Evolutionary conservation across 176 grass and related monocot genomes (phyloP), one percentile per base, ranked within the genome.

Genomic region (Avena eriantha): DNA sequence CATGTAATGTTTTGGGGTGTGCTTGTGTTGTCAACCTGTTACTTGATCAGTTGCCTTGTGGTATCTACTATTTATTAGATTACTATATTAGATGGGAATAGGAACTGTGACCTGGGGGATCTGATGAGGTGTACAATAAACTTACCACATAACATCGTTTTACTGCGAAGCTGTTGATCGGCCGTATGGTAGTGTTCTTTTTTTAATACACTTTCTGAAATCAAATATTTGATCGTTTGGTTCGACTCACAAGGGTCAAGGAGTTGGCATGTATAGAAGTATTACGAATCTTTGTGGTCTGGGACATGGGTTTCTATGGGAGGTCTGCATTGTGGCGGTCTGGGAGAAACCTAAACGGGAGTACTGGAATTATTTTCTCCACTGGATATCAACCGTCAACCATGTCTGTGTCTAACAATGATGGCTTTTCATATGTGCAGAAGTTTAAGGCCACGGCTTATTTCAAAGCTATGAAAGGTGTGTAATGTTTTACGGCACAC

Each of bases 401-500:
- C 65, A 2, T 34, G 14, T 86, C 17, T 33, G 74, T 7, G 39
- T 41, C 39, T 89, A 53, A 85, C 76, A 56, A 16, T n/a, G 49
- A 73, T 65, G 14, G n/a, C 21, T 78, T 79, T 35, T 54, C 65
- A 64, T 66, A 57, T 71, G 48, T 91, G 76, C 91, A 95, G 91
- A 93, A 91, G 65, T 93, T 87, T 83, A 69, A 86, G 81, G 82
- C 87, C 85, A 85, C 83, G 87, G 81, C 85, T 47, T 93, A 91
- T 83, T 91, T 89, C 49, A 49, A 87, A 85, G 78, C 81, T 74
- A 91, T 85, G 88, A 93, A 93, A 95, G 93, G 93, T 93, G 91
- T 29, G n/a, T n/a, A n/a, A n/a, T n/a, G 34, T 10, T 41, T 73
- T 78, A 21, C 57, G 23, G 4, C 35, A 43, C 21, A 77, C 43